Evolutionary conservation across 2,329 filamentous ascomycete genomes (phyloP).

Genomic region (Cladosporium sp.): DNA sequence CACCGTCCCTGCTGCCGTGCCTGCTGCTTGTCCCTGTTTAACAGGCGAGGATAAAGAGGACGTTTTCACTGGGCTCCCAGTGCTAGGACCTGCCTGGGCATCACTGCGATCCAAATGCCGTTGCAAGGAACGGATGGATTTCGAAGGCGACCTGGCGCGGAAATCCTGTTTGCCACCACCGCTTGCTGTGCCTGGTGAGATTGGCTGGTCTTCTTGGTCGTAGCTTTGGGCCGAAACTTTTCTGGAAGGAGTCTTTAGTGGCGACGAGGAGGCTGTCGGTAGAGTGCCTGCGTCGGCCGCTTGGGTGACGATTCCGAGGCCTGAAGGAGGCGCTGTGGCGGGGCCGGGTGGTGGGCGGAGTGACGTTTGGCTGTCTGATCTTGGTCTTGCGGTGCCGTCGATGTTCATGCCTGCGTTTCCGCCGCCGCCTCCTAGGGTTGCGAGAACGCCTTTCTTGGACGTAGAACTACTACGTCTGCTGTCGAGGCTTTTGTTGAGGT

Average conservation of each 20-base stretch:
- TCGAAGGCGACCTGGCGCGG: conserved; percentile 27
- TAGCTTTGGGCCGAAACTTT: neutral
- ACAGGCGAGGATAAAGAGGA: neutral
- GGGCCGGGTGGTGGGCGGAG: conserved; percentile 14
- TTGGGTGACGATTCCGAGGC: conserved; percentile 4
- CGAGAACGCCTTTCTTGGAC: conserved; percentile 67
- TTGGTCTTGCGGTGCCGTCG: conserved; percentile 14
- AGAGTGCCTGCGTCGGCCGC: neutral
- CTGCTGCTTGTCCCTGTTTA: neutral
- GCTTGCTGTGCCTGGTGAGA: neutral
- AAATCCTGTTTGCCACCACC: neutral
- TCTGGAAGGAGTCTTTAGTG: neutral
- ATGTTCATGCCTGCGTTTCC: neutral
- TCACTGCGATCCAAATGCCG: conserved; percentile 23
- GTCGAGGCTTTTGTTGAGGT: conserved; percentile 76
- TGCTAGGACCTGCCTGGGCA: conserved; percentile 3
- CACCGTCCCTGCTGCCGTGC: neutral
- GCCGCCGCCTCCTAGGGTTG: conserved; percentile 2
- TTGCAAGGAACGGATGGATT: conserved; percentile 29
- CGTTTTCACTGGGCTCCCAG: neutral
- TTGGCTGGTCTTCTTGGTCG: neutral
- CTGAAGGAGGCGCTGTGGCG: neutral
- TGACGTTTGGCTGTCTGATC: conserved; percentile 22
- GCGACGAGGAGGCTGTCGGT: neutral
- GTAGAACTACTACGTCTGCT: conserved; percentile 83